These are phyloP conservation scores for Xylaria curta DNA, from an alignment of 495 filamentous ascomycete genomes.

Conservation along the genomic window DNA sequence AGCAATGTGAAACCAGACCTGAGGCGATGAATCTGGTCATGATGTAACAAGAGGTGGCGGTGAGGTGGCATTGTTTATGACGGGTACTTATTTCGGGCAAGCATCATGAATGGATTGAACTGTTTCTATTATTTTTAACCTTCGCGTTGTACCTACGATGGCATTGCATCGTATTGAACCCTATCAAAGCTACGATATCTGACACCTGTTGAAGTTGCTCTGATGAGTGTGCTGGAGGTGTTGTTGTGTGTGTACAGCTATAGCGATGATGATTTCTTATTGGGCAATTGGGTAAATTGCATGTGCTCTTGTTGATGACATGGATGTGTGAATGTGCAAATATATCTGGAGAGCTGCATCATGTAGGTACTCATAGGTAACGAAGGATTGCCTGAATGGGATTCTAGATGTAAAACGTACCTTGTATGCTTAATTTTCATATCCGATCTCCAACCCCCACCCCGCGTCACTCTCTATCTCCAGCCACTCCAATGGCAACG, in stretches of 20 bases:
- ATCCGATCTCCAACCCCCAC: neutral
- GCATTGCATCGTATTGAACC: neutral
- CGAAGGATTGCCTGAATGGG: neutral
- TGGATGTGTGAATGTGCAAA: slow-evolving; percentile 1
- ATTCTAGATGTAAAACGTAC: neutral
- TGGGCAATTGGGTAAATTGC: slow-evolving; percentile 13
- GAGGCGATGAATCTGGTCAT: slow-evolving; percentile 3
- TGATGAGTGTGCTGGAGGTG: too few relatives aligned
- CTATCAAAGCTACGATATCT: neutral
- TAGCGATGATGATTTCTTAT: slow-evolving; percentile 9
- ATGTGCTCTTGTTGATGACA: neutral
- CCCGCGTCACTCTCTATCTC: neutral
- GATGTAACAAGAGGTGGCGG: slow-evolving; percentile 10
- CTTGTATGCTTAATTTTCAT: neutral
- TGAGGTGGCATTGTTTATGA: slow-evolving; percentile 7
- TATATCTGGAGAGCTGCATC: neutral
- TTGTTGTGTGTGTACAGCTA: slow-evolving; percentile 1
- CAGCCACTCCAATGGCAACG: neutral
- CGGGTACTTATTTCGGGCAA: neutral
- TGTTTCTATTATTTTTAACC: slow-evolving; percentile 1
- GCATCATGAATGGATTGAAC: slow-evolving; percentile 12
- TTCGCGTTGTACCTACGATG: neutral
- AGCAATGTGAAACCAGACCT: slow-evolving; percentile 1
- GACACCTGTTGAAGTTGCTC: neutral
- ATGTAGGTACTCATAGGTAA: neutral